Conservation (phyloP, 805 yeast species). For the Zygoascus tannicola region DNA sequence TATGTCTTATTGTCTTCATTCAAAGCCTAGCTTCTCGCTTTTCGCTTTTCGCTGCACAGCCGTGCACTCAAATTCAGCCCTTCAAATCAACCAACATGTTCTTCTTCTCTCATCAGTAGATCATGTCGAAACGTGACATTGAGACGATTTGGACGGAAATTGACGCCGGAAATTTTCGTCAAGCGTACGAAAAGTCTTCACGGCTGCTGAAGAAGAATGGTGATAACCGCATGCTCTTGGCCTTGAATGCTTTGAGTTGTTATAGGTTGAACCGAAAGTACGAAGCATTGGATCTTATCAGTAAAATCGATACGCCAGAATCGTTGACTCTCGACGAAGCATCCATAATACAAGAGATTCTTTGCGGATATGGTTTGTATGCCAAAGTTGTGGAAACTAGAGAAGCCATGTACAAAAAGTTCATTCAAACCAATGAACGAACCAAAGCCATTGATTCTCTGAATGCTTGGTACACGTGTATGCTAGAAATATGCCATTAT, state of each 20-base stretch:
- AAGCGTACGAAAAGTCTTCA: conserved; percentile 43
- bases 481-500: conserved; percentile 40
- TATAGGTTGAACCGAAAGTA: conserved; percentile 12
- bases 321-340: conserved; percentile 27
- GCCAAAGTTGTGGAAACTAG: background rate
- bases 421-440: background rate
- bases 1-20: too few relatives aligned
- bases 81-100: background rate
- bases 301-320: conserved; percentile 25
- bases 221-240: conserved; percentile 42
- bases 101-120: background rate
- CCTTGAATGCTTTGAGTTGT: conserved; percentile 28
- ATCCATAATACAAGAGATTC: conserved; percentile 17
- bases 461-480: conserved; percentile 45
- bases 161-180: conserved; percentile 42
- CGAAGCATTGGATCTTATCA: conserved; percentile 16
- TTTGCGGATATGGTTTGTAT: conserved; percentile 14
- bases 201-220: conserved; percentile 49
- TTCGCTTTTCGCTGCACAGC: too few relatives aligned
- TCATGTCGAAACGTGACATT: background rate
- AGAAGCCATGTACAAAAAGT: background rate
- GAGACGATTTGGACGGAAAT: conserved; percentile 34
- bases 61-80: too few relatives aligned
- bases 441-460: conserved; percentile 5
- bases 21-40: too few relatives aligned